Base-by-base conservation (phyloP, 1,284 basidiomycete genomes). In the Boletus subluridellus region DNA sequence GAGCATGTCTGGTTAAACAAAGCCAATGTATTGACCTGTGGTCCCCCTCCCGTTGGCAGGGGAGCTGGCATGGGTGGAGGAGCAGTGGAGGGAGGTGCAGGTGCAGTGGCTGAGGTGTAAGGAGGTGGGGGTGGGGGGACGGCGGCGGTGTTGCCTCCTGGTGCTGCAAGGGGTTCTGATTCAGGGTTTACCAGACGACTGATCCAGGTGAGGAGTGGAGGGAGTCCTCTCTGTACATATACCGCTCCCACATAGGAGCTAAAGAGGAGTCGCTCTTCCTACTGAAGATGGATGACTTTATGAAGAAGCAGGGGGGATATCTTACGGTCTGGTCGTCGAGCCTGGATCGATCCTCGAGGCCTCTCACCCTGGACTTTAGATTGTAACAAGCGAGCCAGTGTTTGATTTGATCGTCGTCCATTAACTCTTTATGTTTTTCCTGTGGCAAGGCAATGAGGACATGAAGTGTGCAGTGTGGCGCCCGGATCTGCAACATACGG, bases 1-100 rank as follows among this genome's bases (percentile, higher is more conserved):
- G 69, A 57, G 24, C 82, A 83, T 1, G 77, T 80, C 66, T 85
- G 81, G 59, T 85, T 82, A 34, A 85, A 74, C 24, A 79, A 67
- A 1, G 80, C 76, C 41, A 85, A 62, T 4, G 77, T 73, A 30
- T 80, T 70, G 15, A 76, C 49, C 52, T 63, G 75, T 42, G 57
- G 53, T 6, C 8, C 9, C 3, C 48, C 52, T 32, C 45, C 46
- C 3, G 59, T 41, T 9, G 60, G 41, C 24, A 52, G 9, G 11
- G 59, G n/a, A 26, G 57, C 34, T 10, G 60, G 58, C 9, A 54
- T 49, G 21, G 70, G 45, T 12, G 62, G 55, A 32, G 71, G 60
- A 1, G 59, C 53, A 7, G 30, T 45, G 42, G 60, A 46, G 14
- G 64, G 48, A 11, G 63, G 65, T 4, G 10, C 41, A 3, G 71